phyloP scores from a whole-genome alignment of 2,329 filamentous ascomycete species.

The Metarhizium sp. region DNA sequence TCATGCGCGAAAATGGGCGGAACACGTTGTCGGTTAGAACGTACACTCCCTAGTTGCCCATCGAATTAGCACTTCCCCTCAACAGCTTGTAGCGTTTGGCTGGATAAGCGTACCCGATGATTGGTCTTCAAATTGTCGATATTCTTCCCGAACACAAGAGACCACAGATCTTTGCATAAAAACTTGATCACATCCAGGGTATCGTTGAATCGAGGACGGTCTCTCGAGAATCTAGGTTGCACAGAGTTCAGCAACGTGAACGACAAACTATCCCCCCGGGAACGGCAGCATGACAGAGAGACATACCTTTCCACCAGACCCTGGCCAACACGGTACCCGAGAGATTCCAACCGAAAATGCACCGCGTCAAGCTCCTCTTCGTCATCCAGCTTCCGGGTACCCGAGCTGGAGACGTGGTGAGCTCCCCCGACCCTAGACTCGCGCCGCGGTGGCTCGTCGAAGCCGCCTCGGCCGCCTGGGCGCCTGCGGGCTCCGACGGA shows the following conservation, averaged over 20 bases:
- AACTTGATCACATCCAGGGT: constrained; percentile 97
- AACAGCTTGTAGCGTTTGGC: neutral
- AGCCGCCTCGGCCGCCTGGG: constrained; percentile 10
- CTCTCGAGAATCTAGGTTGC: constrained; percentile 58
- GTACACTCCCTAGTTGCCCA: constrained; percentile 64
- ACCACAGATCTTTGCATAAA: constrained; percentile 97
- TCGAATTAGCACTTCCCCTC: constrained; percentile 2
- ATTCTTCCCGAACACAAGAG: constrained; percentile 87
- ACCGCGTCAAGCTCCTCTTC: constrained; percentile 80
- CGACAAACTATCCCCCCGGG: too few relatives aligned
- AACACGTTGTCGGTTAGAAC: constrained; percentile 92
- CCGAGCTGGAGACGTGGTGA: constrained; percentile 9
- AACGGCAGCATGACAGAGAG: constrained; percentile 2
- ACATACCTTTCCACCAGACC: constrained; percentile 81
- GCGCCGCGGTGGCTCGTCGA: constrained; percentile 5
- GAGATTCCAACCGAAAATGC: constrained; percentile 70
- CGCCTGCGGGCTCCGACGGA: constrained; percentile 10
- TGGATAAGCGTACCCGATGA: constrained; percentile 54
- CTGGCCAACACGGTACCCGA: constrained; percentile 88
- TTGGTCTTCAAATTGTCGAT: constrained; percentile 99
- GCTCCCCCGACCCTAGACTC: constrained; percentile 13
- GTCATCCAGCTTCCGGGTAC: constrained; percentile 41
- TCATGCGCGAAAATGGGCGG: constrained; percentile 83
- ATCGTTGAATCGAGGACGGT: constrained; percentile 81
- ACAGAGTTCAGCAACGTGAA: neutral